Evolutionary conservation across 306 rosid genomes (phyloP), one percentile per base, ranked within the genome.

Genomic region (Nissolia schottii): DNA sequence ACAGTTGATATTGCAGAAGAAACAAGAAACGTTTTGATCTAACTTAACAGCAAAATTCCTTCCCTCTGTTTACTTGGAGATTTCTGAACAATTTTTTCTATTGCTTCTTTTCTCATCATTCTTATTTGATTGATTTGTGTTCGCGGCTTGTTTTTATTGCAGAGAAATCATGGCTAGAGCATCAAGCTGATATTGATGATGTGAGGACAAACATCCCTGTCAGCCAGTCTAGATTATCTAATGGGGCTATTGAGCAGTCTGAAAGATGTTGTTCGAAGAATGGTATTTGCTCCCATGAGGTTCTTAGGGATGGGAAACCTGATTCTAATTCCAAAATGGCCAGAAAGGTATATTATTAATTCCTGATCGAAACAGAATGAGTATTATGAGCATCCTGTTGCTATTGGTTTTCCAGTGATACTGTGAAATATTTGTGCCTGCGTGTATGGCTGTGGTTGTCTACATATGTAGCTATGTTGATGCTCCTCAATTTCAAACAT

Each of bases 261-360:
- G 87, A 82, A 73, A 66, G 41, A 38, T 89, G 88, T 80, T 87
- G 95, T 82, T 90, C 88, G 54, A 82, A 67, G 51, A 85, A 89
- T 74, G 97, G 98, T 64, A 91, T 93, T 80, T 91, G 87, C 81
- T 91, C 98, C 67, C 91, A 94, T 75, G 97, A 91, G 73, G 90
- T 91, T 79, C 97, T 94, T 46, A 90, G 67, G 71, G 85, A 94
- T 72, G 87, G 96, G 66, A 83, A 64, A 59, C 63, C 85, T 23
- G 59, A 67, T 84, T 85, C 88, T 53, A 73, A 72, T 86, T 81
- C 92, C 67, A 88, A 81, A 77, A 62, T 68, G 71, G 20, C 64
- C 25, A 83, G 79, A 83, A 93, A 90, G 97, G 98, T 93, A 84
- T 51, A 15, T 55, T 34, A 0, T 71, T 18, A 46, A 29, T 25